Evolutionary conservation across 352 stramenopile genomes (phyloP), one percentile per base, ranked within the genome.

Genomic region (Phytophthora quininea): DNA sequence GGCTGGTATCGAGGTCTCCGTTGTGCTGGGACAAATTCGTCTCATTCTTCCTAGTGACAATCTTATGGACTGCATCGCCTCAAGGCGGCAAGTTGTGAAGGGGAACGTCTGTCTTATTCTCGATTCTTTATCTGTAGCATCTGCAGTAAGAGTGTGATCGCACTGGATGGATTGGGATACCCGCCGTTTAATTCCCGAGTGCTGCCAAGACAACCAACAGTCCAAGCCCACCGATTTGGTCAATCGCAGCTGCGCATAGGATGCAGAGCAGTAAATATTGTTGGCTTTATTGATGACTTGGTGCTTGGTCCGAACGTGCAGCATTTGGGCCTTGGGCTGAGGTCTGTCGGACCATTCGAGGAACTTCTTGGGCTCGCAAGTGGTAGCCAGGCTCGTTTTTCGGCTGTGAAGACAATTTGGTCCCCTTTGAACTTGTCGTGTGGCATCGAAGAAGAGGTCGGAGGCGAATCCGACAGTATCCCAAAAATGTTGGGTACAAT

Each of bases 171-270:
- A 46, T 72, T 94, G 14, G 78, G 82, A 29, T 93, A 92, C 43
- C 85, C 86, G 60, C 84, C 84, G 38, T 94, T 94, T 49, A 92
- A 92, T 66, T 72, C 79, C n/a, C 77, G 81, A 4, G 67, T 89
- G 31, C 63, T 92, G 4, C 85, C 83, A 38, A 83, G 77, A n/a
- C 71, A 73, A 19, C 69, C 74, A 54, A 77, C 64, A 27, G 56
- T 71, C 42, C 77, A 86, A 63, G 69, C 81, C 6, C 76, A 89
- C 47, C 69, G 73, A 45, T 78, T 83, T 57, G 84, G 70, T 4
- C 80, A 86, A 11, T 70, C 58, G 2, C 65, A 71, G 24, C 61
- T 76, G 74, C 62, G 70, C 45, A 61, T 89, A 29, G 79, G 71
- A 7, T 80, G 77, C 52, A 74, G 79, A 63, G 54, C 76, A 32